Percentiles rank a stretch among this genome's conserved stretches.
These are phyloP conservation scores for Croton setiger DNA, from an alignment of 441 rosid genomes.

Conservation along the genomic window DNA sequence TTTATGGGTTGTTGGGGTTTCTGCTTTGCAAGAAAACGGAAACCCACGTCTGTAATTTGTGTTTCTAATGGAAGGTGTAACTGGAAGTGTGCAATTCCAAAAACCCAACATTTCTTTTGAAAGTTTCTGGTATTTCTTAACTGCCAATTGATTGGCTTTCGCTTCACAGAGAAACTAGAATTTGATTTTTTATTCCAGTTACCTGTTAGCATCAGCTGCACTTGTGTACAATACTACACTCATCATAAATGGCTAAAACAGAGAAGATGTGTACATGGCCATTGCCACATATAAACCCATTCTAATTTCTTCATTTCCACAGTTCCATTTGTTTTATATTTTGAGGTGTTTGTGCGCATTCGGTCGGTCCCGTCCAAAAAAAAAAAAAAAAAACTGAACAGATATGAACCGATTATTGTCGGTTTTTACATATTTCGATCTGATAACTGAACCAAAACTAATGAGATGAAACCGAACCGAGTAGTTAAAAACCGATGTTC, in stretches of 20 bases:
- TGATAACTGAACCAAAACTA: too few relatives aligned
- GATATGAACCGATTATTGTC: too few relatives aligned
- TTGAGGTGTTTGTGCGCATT: neutral
- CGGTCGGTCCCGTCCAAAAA: too few relatives aligned
- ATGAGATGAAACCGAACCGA: too few relatives aligned
- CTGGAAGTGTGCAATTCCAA: constrained; percentile 22
- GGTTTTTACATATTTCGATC: too few relatives aligned
- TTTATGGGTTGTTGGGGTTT: constrained; percentile 13
- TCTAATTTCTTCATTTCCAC: neutral
- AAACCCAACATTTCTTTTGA: constrained; percentile 29
- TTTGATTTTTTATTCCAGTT: neutral
- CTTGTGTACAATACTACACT: neutral
- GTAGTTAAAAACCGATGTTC: too few relatives aligned
- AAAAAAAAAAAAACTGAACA: too few relatives aligned
- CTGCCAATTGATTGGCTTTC: neutral
- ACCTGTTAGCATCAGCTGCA: neutral
- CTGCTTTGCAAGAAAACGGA: constrained; percentile 29
- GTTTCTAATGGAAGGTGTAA: constrained; percentile 12
- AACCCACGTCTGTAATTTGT: constrained; percentile 17
- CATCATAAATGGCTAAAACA: neutral
- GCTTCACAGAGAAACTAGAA: neutral
- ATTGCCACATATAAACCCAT: neutral
- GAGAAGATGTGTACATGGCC: neutral
- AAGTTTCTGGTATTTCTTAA: neutral
- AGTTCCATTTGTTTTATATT: neutral